Evolutionary conservation across 2,329 filamentous ascomycete species (phyloP).

Genomic region (Trichoderma sp.): DNA sequence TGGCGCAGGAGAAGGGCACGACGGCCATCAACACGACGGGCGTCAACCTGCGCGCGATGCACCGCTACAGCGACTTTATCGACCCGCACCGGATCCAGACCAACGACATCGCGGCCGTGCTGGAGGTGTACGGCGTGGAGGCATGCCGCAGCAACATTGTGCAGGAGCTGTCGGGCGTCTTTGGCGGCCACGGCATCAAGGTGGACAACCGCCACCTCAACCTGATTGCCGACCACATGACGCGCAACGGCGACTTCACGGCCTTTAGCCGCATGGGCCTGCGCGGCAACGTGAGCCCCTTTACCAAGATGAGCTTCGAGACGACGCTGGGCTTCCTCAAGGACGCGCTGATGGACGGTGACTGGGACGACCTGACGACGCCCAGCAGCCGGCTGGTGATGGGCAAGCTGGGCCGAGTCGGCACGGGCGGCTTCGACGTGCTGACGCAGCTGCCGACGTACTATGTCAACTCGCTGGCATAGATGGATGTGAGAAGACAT

Average conservation of each 20-base stretch:
- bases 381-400: conserved; percentile 88
- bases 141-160: conserved; percentile 87
- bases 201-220: conserved; percentile 93
- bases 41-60: conserved; percentile 88
- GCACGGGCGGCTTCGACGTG: conserved; percentile 91
- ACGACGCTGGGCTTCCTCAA: conserved; percentile 92
- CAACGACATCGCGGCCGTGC: conserved; percentile 87
- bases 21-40: conserved; percentile 76
- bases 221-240: conserved; percentile 97
- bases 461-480: conserved; percentile 37
- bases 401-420: conserved; percentile 77
- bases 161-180: conserved; percentile 80
- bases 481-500: background rate
- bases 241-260: conserved; percentile 83
- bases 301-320: conserved; percentile 99
- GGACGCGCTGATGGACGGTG: conserved; percentile 86
- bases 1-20: conserved; percentile 59
- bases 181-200: conserved; percentile 85
- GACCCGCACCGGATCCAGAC: conserved; percentile 84
- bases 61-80: conserved; percentile 80
- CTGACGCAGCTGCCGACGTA: conserved; percentile 62
- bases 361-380: conserved; percentile 83
- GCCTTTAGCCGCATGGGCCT: conserved; percentile 92
- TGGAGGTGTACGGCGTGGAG: conserved; percentile 87
- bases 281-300: conserved; percentile 80